These are phyloP conservation scores for Sinapis alba DNA, from an alignment of 441 rosid species.

Conservation along the genomic window DNA sequence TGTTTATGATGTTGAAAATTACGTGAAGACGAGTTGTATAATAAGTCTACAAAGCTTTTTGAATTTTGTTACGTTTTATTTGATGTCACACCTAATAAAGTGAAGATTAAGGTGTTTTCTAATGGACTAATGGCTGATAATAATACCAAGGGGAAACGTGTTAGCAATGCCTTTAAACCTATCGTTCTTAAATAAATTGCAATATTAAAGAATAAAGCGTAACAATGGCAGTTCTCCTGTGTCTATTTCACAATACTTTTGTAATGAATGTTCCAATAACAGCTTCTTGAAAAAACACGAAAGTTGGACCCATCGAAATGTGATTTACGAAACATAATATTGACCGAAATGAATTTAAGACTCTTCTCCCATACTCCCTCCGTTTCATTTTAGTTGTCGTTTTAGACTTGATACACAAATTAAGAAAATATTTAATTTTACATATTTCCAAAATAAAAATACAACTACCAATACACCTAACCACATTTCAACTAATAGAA, in stretches of 20 bases:
- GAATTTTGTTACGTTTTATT: not conserved
- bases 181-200: constrained; percentile 1
- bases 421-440: too few species aligned
- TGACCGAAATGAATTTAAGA: not conserved
- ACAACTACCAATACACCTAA: too few species aligned
- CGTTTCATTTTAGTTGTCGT: too few species aligned
- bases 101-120: not conserved
- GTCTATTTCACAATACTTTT: constrained; percentile 8
- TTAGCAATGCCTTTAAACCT: constrained; percentile 13
- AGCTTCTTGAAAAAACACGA: not conserved
- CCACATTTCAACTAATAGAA: too few species aligned
- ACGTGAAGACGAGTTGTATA: constrained; percentile 9
- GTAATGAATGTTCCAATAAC: not conserved
- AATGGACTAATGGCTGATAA: not conserved
- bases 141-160: not conserved
- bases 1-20: constrained; percentile 13
- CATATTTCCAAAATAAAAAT: too few species aligned
- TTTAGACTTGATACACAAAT: too few species aligned
- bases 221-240: constrained; percentile 12
- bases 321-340: not conserved
- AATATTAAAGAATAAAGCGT: constrained; percentile 5
- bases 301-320: not conserved
- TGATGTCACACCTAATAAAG: constrained; percentile 29
- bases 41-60: not conserved
- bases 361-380: too few species aligned